Conservation (phyloP, 441 rosid species). For the California macrophylla region DNA sequence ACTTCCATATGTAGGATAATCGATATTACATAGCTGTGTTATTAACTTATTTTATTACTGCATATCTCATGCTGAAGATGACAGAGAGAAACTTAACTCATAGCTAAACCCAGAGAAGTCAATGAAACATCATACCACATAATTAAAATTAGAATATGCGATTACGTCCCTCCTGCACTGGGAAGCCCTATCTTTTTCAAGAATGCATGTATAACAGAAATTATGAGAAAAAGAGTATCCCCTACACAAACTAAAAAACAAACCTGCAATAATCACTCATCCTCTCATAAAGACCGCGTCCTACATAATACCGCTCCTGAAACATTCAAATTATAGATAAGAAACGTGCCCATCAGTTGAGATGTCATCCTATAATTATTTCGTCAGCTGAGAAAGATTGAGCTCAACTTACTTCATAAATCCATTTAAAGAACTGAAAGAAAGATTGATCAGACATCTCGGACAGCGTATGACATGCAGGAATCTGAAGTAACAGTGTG, state of each 20-base stretch:
- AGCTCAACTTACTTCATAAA: constrained; percentile 64
- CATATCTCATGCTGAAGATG: not conserved
- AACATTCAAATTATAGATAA: constrained; percentile 19
- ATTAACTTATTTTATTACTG: not conserved
- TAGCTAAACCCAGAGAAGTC: not conserved
- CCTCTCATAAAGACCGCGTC: constrained; percentile 93
- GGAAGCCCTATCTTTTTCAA: not conserved
- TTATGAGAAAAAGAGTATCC: constrained; percentile 5
- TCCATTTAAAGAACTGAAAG: constrained; percentile 99
- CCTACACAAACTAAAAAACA: constrained; percentile 11
- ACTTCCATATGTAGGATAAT: not conserved
- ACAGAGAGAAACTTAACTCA: not conserved
- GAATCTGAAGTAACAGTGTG: constrained; percentile 64
- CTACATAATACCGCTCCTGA: constrained; percentile 98
- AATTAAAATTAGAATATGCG: not conserved
- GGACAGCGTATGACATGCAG: constrained; percentile 83
- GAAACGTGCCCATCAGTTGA: constrained; percentile 10
- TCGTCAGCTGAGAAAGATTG: constrained; percentile 11
- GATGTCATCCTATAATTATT: not conserved
- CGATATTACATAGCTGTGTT: not conserved
- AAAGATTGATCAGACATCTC: constrained; percentile 87
- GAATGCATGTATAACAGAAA: not conserved
- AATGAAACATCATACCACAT: not conserved
- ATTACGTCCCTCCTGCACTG: not conserved
- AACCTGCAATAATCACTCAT: constrained; percentile 90